These are phyloP conservation scores for Tremella fuciformis DNA, from an alignment of 768 basidiomycete genomes.

Conservation along the genomic window DNA sequence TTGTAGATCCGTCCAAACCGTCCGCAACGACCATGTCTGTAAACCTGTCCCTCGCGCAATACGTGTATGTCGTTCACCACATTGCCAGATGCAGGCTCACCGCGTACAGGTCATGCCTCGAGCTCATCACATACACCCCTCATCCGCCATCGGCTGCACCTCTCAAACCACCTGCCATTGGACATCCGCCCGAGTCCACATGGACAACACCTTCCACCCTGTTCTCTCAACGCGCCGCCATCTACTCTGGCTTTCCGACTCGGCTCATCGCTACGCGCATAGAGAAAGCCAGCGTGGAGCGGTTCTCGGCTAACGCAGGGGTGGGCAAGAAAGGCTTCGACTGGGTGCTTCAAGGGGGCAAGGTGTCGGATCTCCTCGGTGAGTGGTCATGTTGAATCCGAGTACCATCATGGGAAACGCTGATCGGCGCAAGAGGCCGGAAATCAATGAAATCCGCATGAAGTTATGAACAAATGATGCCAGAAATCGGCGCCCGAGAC, in stretches of 20 bases:
- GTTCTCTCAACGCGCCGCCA: constrained; percentile 87
- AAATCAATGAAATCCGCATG: no score
- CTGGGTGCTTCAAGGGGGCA: constrained; percentile 58
- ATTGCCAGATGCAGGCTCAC: not conserved
- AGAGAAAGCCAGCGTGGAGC: constrained; percentile 79
- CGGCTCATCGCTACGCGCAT: constrained; percentile 67
- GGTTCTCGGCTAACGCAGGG: constrained; percentile 89
- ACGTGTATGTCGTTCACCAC: constrained; percentile 65
- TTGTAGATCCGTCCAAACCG: constrained; percentile 78
- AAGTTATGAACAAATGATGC: no score
- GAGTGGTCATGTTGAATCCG: no score
- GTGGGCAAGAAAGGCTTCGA: constrained; percentile 85
- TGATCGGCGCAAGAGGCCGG: no score
- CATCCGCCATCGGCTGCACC: constrained; percentile 41
- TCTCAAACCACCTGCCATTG: not conserved
- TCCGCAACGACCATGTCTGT: constrained; percentile 81
- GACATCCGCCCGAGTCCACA: not conserved
- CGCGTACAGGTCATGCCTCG: constrained; percentile 57
- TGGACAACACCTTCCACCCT: constrained; percentile 20
- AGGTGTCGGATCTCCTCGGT: not conserved
- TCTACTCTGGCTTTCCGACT: constrained; percentile 52
- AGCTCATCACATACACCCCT: constrained; percentile 82
- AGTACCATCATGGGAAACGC: no score
- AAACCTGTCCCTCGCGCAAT: constrained; percentile 92
- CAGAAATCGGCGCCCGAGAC: no score